These are phyloP conservation scores for Rosellinia necatrix DNA, from an alignment of 2,329 filamentous ascomycete genomes.

Conservation along the genomic window DNA sequence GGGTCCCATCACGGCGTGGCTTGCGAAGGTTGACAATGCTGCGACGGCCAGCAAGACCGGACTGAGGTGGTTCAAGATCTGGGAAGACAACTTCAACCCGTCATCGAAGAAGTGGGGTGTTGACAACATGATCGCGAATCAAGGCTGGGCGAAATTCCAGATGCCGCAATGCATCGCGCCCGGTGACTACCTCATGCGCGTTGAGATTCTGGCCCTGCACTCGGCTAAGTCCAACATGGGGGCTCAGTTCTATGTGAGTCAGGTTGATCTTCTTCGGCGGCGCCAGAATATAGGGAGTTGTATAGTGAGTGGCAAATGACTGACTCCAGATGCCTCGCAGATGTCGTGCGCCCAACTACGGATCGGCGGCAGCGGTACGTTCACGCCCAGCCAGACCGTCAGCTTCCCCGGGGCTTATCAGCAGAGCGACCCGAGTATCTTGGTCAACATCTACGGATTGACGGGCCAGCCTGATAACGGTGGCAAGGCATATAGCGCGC, in stretches of 20 bases:
- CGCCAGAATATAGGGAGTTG: too few species aligned
- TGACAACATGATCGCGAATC: constrained; percentile 48
- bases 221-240: constrained; percentile 46
- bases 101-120: constrained; percentile 53
- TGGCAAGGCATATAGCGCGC: constrained; percentile 47
- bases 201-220: constrained; percentile 59
- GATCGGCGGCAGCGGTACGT: constrained; percentile 45
- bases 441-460: constrained; percentile 53
- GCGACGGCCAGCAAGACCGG: constrained; percentile 47
- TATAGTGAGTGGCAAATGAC: background rate
- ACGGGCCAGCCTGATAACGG: constrained; percentile 48
- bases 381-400: constrained; percentile 45
- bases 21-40: constrained; percentile 58
- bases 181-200: constrained; percentile 59
- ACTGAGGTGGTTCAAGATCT: constrained; percentile 60
- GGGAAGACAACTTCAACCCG: constrained; percentile 53
- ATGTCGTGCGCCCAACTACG: constrained; percentile 50
- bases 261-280: background rate
- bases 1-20: constrained; percentile 58
- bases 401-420: constrained; percentile 52
- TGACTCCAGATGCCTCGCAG: constrained; percentile 17
- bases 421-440: constrained; percentile 50
- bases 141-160: constrained; percentile 54
- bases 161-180: constrained; percentile 56
- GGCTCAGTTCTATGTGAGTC: constrained; percentile 48